Percentiles rank a stretch among this genome's conserved stretches.
Conservation (phyloP, 1,284 basidiomycete species). For the Cutaneotrichosporon daszewskae region DNA sequence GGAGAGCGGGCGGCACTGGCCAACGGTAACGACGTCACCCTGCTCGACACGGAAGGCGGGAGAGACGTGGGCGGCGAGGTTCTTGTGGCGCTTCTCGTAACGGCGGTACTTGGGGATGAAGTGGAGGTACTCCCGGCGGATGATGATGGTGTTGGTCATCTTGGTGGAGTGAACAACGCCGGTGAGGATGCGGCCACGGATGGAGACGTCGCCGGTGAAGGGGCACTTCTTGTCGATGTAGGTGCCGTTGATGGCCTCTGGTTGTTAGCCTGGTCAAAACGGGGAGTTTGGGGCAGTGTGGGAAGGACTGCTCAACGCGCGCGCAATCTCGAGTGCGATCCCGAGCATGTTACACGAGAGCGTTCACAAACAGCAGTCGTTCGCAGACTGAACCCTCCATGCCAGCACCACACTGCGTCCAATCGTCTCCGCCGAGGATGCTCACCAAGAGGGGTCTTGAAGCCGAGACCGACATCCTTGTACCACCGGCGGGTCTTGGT, state of each 20-base stretch:
- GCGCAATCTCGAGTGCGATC: too few species aligned
- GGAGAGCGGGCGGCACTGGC: constrained; percentile 98
- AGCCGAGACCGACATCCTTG: constrained; percentile 96
- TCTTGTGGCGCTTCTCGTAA: constrained; percentile 98
- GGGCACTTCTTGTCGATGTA: constrained; percentile 99
- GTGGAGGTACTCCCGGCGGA: constrained; percentile 97
- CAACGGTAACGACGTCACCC: constrained; percentile 93
- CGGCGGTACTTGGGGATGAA: constrained; percentile 98
- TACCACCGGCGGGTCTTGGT: constrained; percentile 98
- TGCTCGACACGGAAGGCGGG: constrained; percentile 95
- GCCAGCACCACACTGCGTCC: too few species aligned
- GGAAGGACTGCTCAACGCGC: too few species aligned
- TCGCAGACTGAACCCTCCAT: too few species aligned
- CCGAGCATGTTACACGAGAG: too few species aligned
- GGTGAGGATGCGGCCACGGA: constrained; percentile 97
- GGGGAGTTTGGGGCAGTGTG: too few species aligned
- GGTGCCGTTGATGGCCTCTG: constrained; percentile 89
- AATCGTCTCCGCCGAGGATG: constrained; percentile 1
- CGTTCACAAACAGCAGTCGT: too few species aligned
- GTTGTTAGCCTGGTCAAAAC: too few species aligned
- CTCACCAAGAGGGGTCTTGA: constrained; percentile 74
- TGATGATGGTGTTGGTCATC: constrained; percentile 98
- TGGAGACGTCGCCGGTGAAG: constrained; percentile 91
- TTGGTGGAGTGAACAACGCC: constrained; percentile 94
- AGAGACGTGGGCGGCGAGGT: constrained; percentile 93